A percentile compares a stretch with the other conserved stretches of the same genome.
Conservation (phyloP, 306 rosid species). For the Arachis stenosperma region DNA sequence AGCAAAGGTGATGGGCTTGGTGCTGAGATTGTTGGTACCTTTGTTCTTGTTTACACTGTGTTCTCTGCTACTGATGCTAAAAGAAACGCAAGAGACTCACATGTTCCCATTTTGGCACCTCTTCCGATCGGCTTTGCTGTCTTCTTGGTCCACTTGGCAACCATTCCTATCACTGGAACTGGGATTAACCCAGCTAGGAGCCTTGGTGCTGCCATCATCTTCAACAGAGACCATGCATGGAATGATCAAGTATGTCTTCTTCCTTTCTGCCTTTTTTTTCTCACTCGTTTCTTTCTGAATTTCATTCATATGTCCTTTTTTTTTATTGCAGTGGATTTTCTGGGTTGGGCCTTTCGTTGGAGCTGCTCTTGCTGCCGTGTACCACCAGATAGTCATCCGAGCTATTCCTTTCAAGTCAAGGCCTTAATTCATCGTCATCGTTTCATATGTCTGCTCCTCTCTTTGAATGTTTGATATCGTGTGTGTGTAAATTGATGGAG, state of each 20-base stretch:
- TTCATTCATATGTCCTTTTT: no score
- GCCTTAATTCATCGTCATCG: constrained; percentile 36
- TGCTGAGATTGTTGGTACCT: constrained; percentile 94
- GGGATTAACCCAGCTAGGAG: constrained; percentile 96
- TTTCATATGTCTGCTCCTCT: no score
- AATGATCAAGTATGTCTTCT: constrained; percentile 63
- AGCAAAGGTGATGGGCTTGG: constrained; percentile 90
- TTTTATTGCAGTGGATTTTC: constrained; percentile 76
- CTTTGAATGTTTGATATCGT: neutral
- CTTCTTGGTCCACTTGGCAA: constrained; percentile 95
- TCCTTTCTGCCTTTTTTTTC: neutral
- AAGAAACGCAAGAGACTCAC: constrained; percentile 90
- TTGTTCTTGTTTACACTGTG: constrained; percentile 90
- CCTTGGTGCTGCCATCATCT: constrained; percentile 90
- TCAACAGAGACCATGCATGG: constrained; percentile 77
- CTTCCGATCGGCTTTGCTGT: constrained; percentile 96
- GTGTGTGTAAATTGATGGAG: constrained; percentile 39
- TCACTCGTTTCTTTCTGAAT: neutral
- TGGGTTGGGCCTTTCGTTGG: constrained; percentile 97
- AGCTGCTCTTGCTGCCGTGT: constrained; percentile 86
- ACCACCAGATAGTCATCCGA: constrained; percentile 86
- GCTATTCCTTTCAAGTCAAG: constrained; percentile 91
- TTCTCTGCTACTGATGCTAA: constrained; percentile 97
- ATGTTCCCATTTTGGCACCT: constrained; percentile 92
- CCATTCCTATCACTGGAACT: constrained; percentile 93